Base-by-base conservation (phyloP, 345 rosid genomes). In the Eutrema yunnanense region DNA sequence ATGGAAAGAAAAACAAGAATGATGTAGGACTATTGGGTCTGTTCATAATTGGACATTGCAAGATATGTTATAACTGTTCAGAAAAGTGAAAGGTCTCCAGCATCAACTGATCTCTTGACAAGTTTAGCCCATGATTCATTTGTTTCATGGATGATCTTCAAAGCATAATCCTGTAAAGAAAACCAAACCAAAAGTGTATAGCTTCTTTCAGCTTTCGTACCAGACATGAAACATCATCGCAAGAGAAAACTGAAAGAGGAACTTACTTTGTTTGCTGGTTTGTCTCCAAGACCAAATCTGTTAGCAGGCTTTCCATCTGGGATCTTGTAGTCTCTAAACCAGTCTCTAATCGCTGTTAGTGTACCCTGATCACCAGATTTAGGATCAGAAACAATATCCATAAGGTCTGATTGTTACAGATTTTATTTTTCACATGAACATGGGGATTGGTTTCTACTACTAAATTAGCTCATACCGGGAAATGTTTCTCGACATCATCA, bases 301-400 rank as follows among this genome's bases (percentile, higher is more conserved):
- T 96, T 96, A 40, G 99, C 98, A 65, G 98, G 99, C 74, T 96
- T 96, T 41, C 96, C 99, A 77, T 96, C 99, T 4, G 97, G 99
- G 72, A 86, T 87, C 80, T 96, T 92, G 81, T 96, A 96, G 79
- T 96, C 98, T 74, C 96, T 88, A 69, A 96, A 92, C 99, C 98
- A 96, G 71, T 87, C 92, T 78, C 99, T 84, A 67, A 92, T 86
- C 27, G 92, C 91, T 29, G 90, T 86, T 1, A 96, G 85, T 48
- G 97, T 90, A 37, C 97, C 97, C 99, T 92, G 86, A 69, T 67
- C 41, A 79, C 11, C 70, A 76, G 6, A 37, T 60, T 10, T 6
- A 47, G 10, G 1, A 36, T 42, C n/a, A 70, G 16, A n/a, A 56
- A 4, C 36, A 43, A 46, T 3, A 9, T 43, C 54, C 34, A 60